Evolutionary conservation across 139 green algal species (phyloP), one percentile per base, ranked within the genome.

Genomic region (Chlorella sp.): DNA sequence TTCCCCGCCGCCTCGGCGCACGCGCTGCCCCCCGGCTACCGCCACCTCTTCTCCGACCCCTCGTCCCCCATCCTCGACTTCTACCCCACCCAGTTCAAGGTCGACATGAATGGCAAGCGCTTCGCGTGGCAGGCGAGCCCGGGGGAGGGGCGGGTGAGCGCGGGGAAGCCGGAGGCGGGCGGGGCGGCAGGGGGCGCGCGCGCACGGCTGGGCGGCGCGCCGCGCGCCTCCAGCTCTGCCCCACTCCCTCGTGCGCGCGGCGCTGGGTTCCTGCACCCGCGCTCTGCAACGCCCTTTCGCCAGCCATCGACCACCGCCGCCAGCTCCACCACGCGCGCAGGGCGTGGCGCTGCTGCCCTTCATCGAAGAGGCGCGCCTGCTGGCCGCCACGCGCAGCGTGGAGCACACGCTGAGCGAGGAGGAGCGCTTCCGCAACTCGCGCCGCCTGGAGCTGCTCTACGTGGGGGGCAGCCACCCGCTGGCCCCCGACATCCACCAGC

Each of bases 61-160:
- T 79, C 90, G 36, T 98, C 92, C 8, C 93, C 95, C 71, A 98
- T 99, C 83, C 82, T 96, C 4, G 95, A 99, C 83, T 99, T 99
- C 73, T 99, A 98, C 85, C 96, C 95, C 40, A 83, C 78, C n/a
- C 67, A 95, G 29, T 99, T 99, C 81, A 83, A 84, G 12, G 83
- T 98, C 38, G 96, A 99, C 90, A 98, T 99, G 92, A 98, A 99
- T 73, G 96, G 96, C 59, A 99, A 99, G 87, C 89, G 96, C 31
- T 99, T 96, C 71, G 91, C 93, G 0, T 99, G 96, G 96, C 90
- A 94, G 84, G 77, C 79, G 68, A 31, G 62, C 19, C 25, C 8
- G 15, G 56, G 27, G 56, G 15, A 21, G 56, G 23, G 33, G 11
- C 23, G 56, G 23, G 56, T 14, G 27, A n/a, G n/a, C n/a, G 56